Conservation (phyloP, 2,329 filamentous ascomycete species). For the Aspergillus brunneoviolaceus region DNA sequence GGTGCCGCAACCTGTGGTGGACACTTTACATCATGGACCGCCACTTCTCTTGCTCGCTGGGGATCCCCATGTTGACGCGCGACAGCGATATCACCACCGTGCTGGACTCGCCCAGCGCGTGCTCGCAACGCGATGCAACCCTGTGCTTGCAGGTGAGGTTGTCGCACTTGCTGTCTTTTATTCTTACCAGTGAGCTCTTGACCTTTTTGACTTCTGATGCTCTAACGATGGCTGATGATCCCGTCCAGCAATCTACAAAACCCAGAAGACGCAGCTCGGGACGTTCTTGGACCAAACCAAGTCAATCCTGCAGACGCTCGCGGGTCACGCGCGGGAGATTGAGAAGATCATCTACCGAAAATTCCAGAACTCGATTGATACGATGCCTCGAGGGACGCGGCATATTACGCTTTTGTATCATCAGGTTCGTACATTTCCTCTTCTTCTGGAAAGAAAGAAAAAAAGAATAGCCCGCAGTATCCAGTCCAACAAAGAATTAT, state of each 20-base stretch:
- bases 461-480: too few relatives aligned
- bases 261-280: conserved; percentile 33
- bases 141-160: conserved; percentile 40
- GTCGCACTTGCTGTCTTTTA: conserved; percentile 37
- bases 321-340: conserved; percentile 41
- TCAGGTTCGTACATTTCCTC: conserved; percentile 28
- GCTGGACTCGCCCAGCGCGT: conserved; percentile 26
- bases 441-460: too few relatives aligned
- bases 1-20: conserved; percentile 45
- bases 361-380: conserved; percentile 37
- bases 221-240: neutral
- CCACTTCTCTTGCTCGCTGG: conserved; percentile 42
- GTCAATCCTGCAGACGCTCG: conserved; percentile 38
- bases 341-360: conserved; percentile 37
- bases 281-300: conserved; percentile 40
- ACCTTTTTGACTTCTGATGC: too few relatives aligned
- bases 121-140: conserved; percentile 30
- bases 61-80: conserved; percentile 40
- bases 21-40: conserved; percentile 44
- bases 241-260: conserved; percentile 37
- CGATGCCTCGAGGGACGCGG: conserved; percentile 39
- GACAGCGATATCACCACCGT: conserved; percentile 42
- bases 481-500: too few relatives aligned
- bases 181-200: conserved; percentile 34
- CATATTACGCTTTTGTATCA: conserved; percentile 43